A percentile compares a stretch with the other conserved stretches of the same genome.
Evolutionary conservation across 2,329 filamentous ascomycete genomes (phyloP).

Genomic region (Fusarium hostae): DNA sequence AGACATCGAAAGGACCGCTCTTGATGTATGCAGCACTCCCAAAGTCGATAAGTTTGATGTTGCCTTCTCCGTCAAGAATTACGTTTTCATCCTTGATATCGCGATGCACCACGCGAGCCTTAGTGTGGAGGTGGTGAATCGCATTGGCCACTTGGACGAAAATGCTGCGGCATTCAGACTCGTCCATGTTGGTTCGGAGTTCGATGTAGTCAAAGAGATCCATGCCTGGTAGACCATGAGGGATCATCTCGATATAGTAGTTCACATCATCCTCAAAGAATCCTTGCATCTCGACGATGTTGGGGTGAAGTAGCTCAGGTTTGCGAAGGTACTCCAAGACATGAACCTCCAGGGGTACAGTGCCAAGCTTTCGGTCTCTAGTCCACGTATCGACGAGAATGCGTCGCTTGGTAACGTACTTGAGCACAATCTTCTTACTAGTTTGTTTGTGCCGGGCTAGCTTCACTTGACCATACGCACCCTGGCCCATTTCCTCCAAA

Average conservation of each 20-base stretch:
- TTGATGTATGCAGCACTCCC: conserved; percentile 98
- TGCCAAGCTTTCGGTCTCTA: conserved; percentile 89
- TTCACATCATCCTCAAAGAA: conserved; percentile 86
- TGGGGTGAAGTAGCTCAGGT: conserved; percentile 73
- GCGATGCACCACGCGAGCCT: conserved; percentile 90
- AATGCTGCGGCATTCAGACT: conserved; percentile 91
- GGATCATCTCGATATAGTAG: conserved; percentile 99
- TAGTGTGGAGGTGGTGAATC: conserved; percentile 89
- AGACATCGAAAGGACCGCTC: conserved; percentile 97
- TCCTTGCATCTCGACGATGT: conserved; percentile 78
- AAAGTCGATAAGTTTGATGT: conserved; percentile 98
- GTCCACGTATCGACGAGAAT: conserved; percentile 99
- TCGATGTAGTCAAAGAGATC: conserved; percentile 99
- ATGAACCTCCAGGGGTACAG: conserved; percentile 95
- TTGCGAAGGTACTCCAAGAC: conserved; percentile 91
- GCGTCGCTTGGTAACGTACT: conserved; percentile 96
- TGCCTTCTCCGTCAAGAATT: conserved; percentile 91
- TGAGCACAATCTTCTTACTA: conserved; percentile 89
- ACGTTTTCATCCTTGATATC: conserved; percentile 99
- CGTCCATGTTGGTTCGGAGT: conserved; percentile 94
- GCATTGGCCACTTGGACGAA: conserved; percentile 93
- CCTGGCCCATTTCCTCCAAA: conserved; percentile 97
- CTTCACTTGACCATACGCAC: conserved; percentile 97
- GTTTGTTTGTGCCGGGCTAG: conserved; percentile 86
- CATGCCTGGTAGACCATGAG: conserved; percentile 95